Conservation (phyloP, 1,284 basidiomycete genomes). For the Moniliella sp. region DNA sequence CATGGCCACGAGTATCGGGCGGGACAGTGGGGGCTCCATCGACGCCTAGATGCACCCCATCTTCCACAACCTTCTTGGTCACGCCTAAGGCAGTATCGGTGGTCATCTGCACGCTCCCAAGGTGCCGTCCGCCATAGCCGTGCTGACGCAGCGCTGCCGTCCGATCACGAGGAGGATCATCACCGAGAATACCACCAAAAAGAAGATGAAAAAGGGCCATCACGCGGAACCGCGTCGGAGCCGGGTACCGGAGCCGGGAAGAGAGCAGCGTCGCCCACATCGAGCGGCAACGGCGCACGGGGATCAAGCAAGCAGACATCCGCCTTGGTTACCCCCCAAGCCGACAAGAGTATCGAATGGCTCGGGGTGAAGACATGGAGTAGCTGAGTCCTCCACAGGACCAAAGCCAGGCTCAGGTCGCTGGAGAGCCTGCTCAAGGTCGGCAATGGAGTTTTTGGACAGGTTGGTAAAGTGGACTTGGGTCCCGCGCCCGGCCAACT, state of each 20-base stretch:
- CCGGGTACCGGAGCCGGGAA: conserved; percentile 2
- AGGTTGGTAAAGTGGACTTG: conserved; percentile 64
- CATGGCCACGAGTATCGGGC: too few relatives aligned
- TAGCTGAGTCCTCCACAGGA: too few relatives aligned
- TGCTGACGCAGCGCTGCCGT: conserved; percentile 65
- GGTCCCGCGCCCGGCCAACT: conserved; percentile 47
- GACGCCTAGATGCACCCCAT: conserved; percentile 33
- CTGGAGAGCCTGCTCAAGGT: conserved; percentile 42
- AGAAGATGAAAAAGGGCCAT: conserved; percentile 18
- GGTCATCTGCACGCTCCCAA: conserved; percentile 65
- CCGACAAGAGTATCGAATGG: conserved; percentile 49
- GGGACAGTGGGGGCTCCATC: too few relatives aligned
- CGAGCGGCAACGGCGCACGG: conserved; percentile 14
- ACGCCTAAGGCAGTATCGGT: conserved; percentile 90
- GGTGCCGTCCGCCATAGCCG: conserved; percentile 48
- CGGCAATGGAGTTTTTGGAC: conserved; percentile 46
- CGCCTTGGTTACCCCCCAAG: conserved; percentile 39
- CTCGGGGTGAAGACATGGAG: too few relatives aligned
- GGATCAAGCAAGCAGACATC: conserved; percentile 22
- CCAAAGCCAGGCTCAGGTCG: too few relatives aligned
- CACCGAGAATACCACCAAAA: conserved; percentile 42
- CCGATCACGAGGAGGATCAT: conserved; percentile 63
- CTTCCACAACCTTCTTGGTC: conserved; percentile 63
- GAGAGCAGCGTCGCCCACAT: conserved; percentile 11
- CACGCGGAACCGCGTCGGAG: conserved; percentile 33